These are phyloP conservation scores for Globisporangium polare DNA, from an alignment of 352 stramenopile genomes.

Conservation along the genomic window DNA sequence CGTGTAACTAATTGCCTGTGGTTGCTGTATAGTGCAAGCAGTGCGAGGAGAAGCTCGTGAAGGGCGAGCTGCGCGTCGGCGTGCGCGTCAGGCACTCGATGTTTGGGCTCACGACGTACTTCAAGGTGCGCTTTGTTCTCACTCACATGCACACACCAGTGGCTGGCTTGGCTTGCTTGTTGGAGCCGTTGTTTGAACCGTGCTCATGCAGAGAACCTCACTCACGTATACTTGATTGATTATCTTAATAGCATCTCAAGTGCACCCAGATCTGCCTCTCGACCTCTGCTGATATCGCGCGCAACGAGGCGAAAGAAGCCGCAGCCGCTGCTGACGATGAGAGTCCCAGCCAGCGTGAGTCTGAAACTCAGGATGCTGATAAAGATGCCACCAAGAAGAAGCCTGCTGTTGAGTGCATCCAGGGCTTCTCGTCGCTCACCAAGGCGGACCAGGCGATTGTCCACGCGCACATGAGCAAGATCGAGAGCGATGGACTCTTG, in stretches of 20 bases:
- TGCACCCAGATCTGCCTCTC: slow-evolving; percentile 43
- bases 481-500: slow-evolving; percentile 40
- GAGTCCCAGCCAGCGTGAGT: slow-evolving; percentile 6
- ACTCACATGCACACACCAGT: not conserved
- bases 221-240: not conserved
- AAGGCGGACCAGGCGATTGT: slow-evolving; percentile 43
- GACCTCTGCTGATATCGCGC: not conserved
- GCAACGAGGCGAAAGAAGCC: not conserved
- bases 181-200: too few species aligned
- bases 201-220: too few species aligned
- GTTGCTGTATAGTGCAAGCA: slow-evolving; percentile 55
- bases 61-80: slow-evolving; percentile 43
- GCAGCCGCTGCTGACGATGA: not conserved
- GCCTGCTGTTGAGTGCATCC: slow-evolving; percentile 32
- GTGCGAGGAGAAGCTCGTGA: slow-evolving; percentile 60
- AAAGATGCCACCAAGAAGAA: slow-evolving; percentile 15
- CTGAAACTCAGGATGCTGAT: slow-evolving; percentile 6
- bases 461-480: slow-evolving; percentile 52
- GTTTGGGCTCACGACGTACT: slow-evolving; percentile 78
- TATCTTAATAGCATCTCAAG: slow-evolving; percentile 26
- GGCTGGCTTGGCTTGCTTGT: not conserved
- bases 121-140: slow-evolving; percentile 33
- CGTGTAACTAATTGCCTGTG: slow-evolving; percentile 3
- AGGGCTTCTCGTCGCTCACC: slow-evolving; percentile 38
- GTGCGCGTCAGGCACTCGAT: slow-evolving; percentile 71